A percentile compares a stretch with the other conserved stretches of the same genome.
phyloP scores from a whole-genome alignment of 345 rosid genomes.

The Garcia nutans region DNA sequence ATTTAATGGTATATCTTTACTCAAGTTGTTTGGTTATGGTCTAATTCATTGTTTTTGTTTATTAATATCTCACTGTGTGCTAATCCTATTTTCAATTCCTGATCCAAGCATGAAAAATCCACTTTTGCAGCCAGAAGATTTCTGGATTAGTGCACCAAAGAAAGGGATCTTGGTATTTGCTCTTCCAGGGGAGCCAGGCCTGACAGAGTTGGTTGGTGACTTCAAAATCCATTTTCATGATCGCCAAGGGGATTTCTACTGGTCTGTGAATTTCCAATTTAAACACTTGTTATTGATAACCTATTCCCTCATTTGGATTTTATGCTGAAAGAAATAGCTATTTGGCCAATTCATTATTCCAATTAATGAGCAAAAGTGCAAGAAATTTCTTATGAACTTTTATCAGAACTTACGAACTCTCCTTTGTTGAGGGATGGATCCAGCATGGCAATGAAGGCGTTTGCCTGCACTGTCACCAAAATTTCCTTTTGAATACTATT shows the following conservation, averaged over 20 bases:
- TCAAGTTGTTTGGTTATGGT: conserved; percentile 10
- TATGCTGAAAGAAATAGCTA: not conserved
- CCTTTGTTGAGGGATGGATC: not conserved
- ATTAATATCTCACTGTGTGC: conserved; percentile 1
- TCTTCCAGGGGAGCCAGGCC: conserved; percentile 89
- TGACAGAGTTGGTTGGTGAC: conserved; percentile 73
- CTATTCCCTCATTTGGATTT: not conserved
- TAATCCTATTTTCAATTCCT: conserved; percentile 9
- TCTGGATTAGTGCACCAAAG: conserved; percentile 79
- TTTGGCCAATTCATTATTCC: not conserved
- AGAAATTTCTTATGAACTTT: not conserved
- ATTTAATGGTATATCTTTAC: conserved; percentile 55
- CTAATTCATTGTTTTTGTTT: not conserved
- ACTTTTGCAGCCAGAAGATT: conserved; percentile 77
- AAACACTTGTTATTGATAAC: not conserved
- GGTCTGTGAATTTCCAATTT: conserved; percentile 40
- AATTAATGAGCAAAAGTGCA: not conserved
- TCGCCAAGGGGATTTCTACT: conserved; percentile 87
- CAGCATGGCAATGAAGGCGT: too few relatives aligned
- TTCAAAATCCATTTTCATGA: conserved; percentile 89
- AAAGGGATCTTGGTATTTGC: conserved; percentile 89
- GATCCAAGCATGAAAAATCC: conserved; percentile 14
- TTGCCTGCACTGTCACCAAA: too few relatives aligned
- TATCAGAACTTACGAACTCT: not conserved
- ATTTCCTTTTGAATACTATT: too few relatives aligned